Evolutionary conservation across 208 protist species (phyloP).

Genomic region (Crithidia brevicula): DNA sequence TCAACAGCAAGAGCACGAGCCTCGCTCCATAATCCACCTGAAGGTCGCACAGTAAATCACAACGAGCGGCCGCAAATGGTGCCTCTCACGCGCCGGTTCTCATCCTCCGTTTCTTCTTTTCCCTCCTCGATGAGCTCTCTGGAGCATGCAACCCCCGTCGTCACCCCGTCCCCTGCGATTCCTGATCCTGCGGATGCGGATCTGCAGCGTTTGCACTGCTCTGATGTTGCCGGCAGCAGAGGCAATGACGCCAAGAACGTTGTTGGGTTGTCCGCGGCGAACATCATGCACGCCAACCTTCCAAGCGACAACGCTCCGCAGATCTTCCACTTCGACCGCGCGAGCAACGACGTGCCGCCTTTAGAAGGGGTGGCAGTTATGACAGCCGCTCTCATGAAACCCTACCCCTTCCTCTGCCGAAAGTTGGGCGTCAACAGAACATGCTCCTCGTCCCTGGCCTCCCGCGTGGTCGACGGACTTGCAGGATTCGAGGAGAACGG

Average conservation of each 20-base stretch:
- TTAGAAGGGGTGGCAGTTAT: slow-evolving; percentile 21
- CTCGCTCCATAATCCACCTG: not conserved
- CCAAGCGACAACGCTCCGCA: not conserved
- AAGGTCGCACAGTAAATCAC: not conserved
- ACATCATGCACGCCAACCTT: not conserved
- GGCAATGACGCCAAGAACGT: not conserved
- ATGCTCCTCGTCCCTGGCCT: not conserved
- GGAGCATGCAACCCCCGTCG: not conserved
- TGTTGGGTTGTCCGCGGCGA: not conserved
- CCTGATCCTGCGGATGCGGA: not conserved
- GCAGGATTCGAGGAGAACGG: not conserved
- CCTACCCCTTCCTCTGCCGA: slow-evolving; percentile 12
- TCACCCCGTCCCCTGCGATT: not conserved
- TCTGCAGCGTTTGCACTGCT: not conserved
- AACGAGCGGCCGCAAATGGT: slow-evolving; percentile 4
- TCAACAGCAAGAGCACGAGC: not conserved
- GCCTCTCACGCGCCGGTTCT: not conserved
- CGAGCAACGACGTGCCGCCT: not conserved
- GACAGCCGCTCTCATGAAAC: slow-evolving; percentile 25
- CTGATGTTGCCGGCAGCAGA: not conserved
- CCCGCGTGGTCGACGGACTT: not conserved
- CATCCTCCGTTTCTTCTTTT: not conserved
- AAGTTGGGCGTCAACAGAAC: not conserved
- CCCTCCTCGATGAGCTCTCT: slow-evolving; percentile 7
- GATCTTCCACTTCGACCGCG: not conserved